phyloP scores from a whole-genome alignment of 1,139 yeast species.

The Diutina pseudorugosa region DNA sequence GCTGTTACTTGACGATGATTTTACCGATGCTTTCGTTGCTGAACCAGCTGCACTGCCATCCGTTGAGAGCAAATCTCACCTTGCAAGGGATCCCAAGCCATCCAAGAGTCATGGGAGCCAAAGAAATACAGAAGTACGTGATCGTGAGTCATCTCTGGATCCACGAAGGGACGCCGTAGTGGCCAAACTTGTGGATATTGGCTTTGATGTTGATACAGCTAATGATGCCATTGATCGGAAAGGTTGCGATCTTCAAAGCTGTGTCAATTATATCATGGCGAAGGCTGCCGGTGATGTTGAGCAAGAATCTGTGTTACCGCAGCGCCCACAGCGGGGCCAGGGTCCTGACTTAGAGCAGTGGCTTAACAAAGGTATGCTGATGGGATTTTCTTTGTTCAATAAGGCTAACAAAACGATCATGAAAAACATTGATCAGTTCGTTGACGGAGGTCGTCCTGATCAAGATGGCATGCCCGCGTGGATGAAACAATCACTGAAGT shows the following conservation, averaged over 20 bases:
- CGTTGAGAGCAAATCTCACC: not conserved
- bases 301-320: constrained; percentile 21
- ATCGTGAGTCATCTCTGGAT: not conserved
- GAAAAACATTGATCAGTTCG: constrained; percentile 52
- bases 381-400: constrained; percentile 41
- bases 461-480: constrained; percentile 50
- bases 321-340: constrained; percentile 50
- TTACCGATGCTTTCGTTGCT: constrained; percentile 23
- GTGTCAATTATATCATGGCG: constrained; percentile 58
- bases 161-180: constrained; percentile 35
- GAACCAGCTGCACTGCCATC: not conserved
- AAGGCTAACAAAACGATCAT: constrained; percentile 52
- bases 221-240: constrained; percentile 42
- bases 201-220: constrained; percentile 55
- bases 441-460: constrained; percentile 8
- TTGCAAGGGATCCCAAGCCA: not conserved
- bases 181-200: constrained; percentile 72
- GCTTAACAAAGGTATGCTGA: constrained; percentile 32
- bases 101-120: not conserved
- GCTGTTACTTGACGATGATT: constrained; percentile 28
- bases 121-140: not conserved
- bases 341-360: constrained; percentile 26
- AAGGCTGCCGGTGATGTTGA: constrained; percentile 9
- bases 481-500: constrained; percentile 53
- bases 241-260: constrained; percentile 54